A percentile compares a stretch with the other conserved stretches of the same genome.
Evolutionary conservation across 768 basidiomycete species (phyloP).

Genomic region (Trametes sanguinea): DNA sequence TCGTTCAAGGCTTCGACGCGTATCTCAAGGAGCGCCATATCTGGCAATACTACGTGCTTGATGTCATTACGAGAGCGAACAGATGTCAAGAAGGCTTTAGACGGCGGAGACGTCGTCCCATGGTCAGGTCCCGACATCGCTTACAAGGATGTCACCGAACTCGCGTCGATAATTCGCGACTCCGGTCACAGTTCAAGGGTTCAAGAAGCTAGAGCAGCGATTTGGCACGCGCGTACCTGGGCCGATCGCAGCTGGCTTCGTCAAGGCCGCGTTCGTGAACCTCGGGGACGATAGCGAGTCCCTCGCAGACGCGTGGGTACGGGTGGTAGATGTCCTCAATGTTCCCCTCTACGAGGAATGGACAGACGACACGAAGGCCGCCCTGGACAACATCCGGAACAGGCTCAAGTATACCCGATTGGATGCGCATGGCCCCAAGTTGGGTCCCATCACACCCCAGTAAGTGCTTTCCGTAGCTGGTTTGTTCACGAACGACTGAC

Average conservation of each 20-base stretch:
- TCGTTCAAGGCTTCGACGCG: conserved; percentile 64
- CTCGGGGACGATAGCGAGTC: conserved; percentile 47
- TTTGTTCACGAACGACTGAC: conserved; percentile 1
- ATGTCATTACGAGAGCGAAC: conserved; percentile 65
- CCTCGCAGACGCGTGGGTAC: conserved; percentile 71
- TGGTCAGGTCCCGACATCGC: conserved; percentile 66
- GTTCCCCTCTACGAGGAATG: conserved; percentile 86
- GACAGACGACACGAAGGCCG: conserved; percentile 77
- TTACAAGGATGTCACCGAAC: conserved; percentile 60
- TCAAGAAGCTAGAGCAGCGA: conserved; percentile 61
- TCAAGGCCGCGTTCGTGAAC: conserved; percentile 65
- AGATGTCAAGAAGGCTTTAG: conserved; percentile 56
- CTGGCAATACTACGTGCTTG: conserved; percentile 95
- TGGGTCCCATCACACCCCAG: conserved; percentile 77
- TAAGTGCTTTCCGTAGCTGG: conserved; percentile 38
- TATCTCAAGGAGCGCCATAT: conserved; percentile 67
- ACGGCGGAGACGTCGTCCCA: conserved; percentile 42
- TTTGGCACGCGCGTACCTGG: conserved; percentile 68
- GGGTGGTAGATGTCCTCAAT: conserved; percentile 84
- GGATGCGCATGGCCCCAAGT: conserved; percentile 79
- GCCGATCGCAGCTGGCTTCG: conserved; percentile 68
- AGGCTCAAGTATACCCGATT: conserved; percentile 80
- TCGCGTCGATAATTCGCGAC: conserved; percentile 63
- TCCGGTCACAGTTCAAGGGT: conserved; percentile 59
- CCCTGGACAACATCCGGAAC: conserved; percentile 73